Evolutionary conservation across 441 rosid species (phyloP), one percentile per base, ranked within the genome.

Genomic region (Croton laevigatus): DNA sequence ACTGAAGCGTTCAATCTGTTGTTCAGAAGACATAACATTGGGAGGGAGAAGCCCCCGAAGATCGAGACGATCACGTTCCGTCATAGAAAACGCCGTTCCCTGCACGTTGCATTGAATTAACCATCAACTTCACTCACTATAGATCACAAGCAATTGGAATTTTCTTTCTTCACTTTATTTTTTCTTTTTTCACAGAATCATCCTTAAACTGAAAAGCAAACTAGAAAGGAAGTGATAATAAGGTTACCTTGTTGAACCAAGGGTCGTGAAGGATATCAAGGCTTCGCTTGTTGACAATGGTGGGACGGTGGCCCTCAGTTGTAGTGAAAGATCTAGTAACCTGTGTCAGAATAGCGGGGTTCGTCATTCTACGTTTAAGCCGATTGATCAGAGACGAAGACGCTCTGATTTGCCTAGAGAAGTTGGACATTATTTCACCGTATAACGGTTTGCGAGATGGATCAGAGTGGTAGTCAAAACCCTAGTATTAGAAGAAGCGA

Each of bases 41-140:
- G 99, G 97, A 66, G 99, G 99, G 51, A 95, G 98, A 75, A 95
- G 90, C 23, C 99, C 99, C 36, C 99, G 90, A 27, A 95, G 97
- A 80, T 93, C 98, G 3, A 95, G 91, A 64, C 99, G 97, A 51
- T 93, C 94, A 71, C 99, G 82, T 76, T 95, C 99, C 23, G 99
- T 95, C 83, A 91, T 88, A 16, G 98, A 87, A 81, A 95, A 95
- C 2, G 95, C 97, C 6, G 99, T 95, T 32, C 98, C 99, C 99
- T 92, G 62, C 57, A 52, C 51, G 38, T 46, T 22, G 68, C 72
- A 65, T 36, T 48, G 12, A 42, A 0, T 16, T 37, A 65, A 20
- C 4, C 32, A 58, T 13, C 6, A 27, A 32, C 19, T 17, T 19
- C 44, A 19, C 2, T 9, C 40, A 49, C 53, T 36, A 63, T 12